Evolutionary conservation across 2,329 filamentous ascomycete species (phyloP).

Genomic region (Cercospora sesami): DNA sequence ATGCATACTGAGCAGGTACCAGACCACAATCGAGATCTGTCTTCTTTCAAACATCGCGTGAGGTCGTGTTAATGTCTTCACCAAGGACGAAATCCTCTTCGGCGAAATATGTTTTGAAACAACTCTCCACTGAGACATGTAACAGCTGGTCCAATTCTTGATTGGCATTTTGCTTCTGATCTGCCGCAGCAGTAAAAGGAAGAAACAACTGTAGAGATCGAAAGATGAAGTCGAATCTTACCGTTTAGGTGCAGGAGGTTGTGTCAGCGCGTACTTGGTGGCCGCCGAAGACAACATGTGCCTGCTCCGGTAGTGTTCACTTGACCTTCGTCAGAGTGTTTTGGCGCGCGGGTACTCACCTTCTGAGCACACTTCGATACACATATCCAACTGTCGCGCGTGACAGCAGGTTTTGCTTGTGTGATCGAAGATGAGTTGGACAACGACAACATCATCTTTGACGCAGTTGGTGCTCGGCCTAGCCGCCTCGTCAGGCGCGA

Average conservation of each 20-base stretch:
- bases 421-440: slow-evolving; percentile 4
- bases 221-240: background rate
- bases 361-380: background rate
- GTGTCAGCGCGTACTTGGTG: background rate
- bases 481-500: background rate
- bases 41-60: background rate
- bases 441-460: background rate
- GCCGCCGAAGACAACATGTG: slow-evolving; percentile 1
- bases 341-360: background rate
- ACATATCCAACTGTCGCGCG: background rate
- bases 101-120: background rate
- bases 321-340: background rate
- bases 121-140: background rate
- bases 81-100: background rate
- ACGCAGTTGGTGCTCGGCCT: background rate
- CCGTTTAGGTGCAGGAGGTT: background rate
- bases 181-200: background rate
- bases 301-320: background rate
- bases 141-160: background rate
- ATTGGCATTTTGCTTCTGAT: background rate
- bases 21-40: background rate
- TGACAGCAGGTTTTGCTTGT: background rate
- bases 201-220: background rate
- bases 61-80: background rate
- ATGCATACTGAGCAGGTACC: background rate